phyloP scores from a whole-genome alignment of 2,329 filamentous ascomycete species.

The Pseudogymnoascus sp. region DNA sequence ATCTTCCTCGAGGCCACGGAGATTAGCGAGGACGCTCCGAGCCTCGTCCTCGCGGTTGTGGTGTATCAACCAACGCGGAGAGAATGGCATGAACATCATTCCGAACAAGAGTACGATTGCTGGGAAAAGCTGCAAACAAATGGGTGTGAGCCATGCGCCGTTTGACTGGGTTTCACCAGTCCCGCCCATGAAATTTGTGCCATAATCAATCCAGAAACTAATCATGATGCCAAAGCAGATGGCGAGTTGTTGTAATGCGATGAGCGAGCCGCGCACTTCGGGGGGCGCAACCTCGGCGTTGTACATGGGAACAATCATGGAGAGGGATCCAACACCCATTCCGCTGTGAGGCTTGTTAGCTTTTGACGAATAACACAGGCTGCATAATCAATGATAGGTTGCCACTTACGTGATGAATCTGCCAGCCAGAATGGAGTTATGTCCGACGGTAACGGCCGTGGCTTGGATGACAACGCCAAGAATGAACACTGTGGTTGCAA shows the following conservation, averaged over 20 bases:
- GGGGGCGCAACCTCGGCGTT: slow-evolving; percentile 47
- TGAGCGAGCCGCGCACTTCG: slow-evolving; percentile 57
- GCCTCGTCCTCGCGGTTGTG: slow-evolving; percentile 62
- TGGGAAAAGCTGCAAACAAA: slow-evolving; percentile 61
- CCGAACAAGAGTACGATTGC: slow-evolving; percentile 57
- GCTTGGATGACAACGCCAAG: slow-evolving; percentile 62
- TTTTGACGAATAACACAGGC: not conserved
- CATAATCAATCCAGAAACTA: slow-evolving; percentile 50
- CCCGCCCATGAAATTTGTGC: slow-evolving; percentile 59
- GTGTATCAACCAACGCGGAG: slow-evolving; percentile 65
- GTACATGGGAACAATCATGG: slow-evolving; percentile 54
- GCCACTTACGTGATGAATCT: slow-evolving; percentile 53
- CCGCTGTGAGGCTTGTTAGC: slow-evolving; percentile 30
- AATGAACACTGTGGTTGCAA: slow-evolving; percentile 58
- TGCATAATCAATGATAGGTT: not conserved
- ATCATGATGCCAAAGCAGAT: slow-evolving; percentile 50
- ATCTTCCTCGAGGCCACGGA: slow-evolving; percentile 52
- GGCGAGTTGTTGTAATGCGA: slow-evolving; percentile 56
- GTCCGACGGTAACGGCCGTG: slow-evolving; percentile 48
- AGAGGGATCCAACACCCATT: slow-evolving; percentile 60
- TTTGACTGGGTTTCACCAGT: slow-evolving; percentile 50
- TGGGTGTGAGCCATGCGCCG: slow-evolving; percentile 65
- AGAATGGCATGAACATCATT: slow-evolving; percentile 74
- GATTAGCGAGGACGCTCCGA: slow-evolving; percentile 49
- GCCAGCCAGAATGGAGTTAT: slow-evolving; percentile 56